These are phyloP conservation scores for Trichophyton benhamiae DNA, from an alignment of 2,329 filamentous ascomycete species.

Conservation along the genomic window DNA sequence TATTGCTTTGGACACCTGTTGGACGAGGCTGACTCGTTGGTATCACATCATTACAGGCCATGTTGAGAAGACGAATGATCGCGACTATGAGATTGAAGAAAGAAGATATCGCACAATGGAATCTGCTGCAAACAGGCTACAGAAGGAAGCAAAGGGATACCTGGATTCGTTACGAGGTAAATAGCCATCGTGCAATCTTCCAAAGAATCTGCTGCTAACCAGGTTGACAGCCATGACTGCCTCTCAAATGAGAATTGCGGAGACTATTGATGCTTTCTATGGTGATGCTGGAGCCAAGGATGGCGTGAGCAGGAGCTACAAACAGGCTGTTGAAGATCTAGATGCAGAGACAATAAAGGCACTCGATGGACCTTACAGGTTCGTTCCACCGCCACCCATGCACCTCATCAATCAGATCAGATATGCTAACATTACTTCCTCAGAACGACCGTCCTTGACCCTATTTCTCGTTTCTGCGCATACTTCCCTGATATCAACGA, in stretches of 20 bases:
- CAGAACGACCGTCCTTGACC: constrained; percentile 84
- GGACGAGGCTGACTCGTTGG: not conserved
- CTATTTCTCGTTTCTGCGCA: constrained; percentile 88
- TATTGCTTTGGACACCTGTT: not conserved
- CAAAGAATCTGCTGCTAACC: not conserved
- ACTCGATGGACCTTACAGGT: constrained; percentile 87
- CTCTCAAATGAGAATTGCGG: constrained; percentile 97
- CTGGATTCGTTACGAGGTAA: constrained; percentile 82
- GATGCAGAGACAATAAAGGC: constrained; percentile 98
- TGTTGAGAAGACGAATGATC: constrained; percentile 96
- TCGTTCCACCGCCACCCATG: constrained; percentile 13
- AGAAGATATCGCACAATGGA: constrained; percentile 97
- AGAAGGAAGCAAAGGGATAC: constrained; percentile 97
- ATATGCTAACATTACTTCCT: constrained; percentile 2
- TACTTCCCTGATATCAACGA: constrained; percentile 99
- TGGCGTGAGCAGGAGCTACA: constrained; percentile 92
- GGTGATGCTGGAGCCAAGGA: constrained; percentile 90
- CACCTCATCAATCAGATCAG: not conserved
- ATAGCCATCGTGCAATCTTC: constrained; percentile 9
- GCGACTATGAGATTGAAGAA: constrained; percentile 96
- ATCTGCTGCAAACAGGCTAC: constrained; percentile 75
- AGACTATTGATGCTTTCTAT: constrained; percentile 99
- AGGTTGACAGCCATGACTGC: constrained; percentile 73
- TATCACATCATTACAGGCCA: constrained; percentile 47
- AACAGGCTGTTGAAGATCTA: constrained; percentile 93